Percentiles rank a stretch among this genome's conserved stretches.
Conservation (phyloP, 768 basidiomycete genomes). For the Tricholoma furcatifolium region DNA sequence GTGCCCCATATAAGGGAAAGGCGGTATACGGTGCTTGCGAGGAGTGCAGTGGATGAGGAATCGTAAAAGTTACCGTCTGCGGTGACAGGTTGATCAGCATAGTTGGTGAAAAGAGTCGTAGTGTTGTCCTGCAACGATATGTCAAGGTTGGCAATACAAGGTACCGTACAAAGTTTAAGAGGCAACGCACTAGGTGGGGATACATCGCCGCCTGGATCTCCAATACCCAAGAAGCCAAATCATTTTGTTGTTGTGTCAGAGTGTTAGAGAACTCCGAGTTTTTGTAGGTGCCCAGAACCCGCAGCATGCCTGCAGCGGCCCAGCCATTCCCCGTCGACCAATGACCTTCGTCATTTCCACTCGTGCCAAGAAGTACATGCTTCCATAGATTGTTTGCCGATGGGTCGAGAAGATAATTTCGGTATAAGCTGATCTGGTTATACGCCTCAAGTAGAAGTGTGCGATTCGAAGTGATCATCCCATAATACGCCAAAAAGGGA, state of each 20-base stretch:
- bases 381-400: slow-evolving; percentile 62
- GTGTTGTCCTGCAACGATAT: slow-evolving; percentile 33
- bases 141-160: slow-evolving; percentile 4
- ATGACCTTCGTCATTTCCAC: slow-evolving; percentile 59
- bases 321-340: slow-evolving; percentile 91
- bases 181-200: slow-evolving; percentile 45
- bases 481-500: slow-evolving; percentile 86
- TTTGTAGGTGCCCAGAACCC: slow-evolving; percentile 75
- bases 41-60: slow-evolving; percentile 67
- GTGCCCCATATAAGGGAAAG: slow-evolving; percentile 54
- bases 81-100: slow-evolving; percentile 49
- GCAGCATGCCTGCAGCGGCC: slow-evolving; percentile 86
- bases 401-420: slow-evolving; percentile 57
- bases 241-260: slow-evolving; percentile 50
- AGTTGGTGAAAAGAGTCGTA: slow-evolving; percentile 64
- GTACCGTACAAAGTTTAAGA: background rate
- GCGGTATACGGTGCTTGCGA: slow-evolving; percentile 77
- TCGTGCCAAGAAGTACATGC: slow-evolving; percentile 64
- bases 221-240: slow-evolving; percentile 61
- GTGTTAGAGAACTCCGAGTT: slow-evolving; percentile 52
- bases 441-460: slow-evolving; percentile 64
- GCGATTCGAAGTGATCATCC: slow-evolving; percentile 53
- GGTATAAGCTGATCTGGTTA: slow-evolving; percentile 71
- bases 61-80: slow-evolving; percentile 62
- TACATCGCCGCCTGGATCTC: slow-evolving; percentile 81